A percentile compares a stretch with the other conserved stretches of the same genome.
phyloP scores from a whole-genome alignment of 2,329 filamentous ascomycete genomes.

The Diplodia seriata region DNA sequence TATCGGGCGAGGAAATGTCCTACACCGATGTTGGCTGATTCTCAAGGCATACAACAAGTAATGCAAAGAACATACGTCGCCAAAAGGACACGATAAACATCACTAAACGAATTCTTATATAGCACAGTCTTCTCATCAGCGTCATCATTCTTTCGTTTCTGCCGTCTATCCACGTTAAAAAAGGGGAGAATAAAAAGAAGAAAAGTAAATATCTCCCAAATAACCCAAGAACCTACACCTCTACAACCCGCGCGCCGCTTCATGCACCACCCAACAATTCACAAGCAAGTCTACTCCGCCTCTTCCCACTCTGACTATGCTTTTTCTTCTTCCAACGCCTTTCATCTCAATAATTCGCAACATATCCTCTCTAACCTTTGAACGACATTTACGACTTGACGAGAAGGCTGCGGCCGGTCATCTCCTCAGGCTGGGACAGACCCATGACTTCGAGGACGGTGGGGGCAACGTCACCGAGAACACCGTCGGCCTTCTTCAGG shows the following conservation, averaged over 20 bases:
- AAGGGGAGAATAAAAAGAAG: background rate
- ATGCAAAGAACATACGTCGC: too few species aligned
- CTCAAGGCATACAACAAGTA: too few species aligned
- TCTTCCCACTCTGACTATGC: background rate
- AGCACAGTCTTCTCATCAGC: background rate
- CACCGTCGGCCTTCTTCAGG: slow-evolving; percentile 81
- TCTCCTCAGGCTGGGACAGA: slow-evolving; percentile 85
- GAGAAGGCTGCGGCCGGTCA: slow-evolving; percentile 86
- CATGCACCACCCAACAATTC: slow-evolving; percentile 9
- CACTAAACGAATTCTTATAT: too few species aligned
- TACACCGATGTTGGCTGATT: too few species aligned
- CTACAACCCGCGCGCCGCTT: slow-evolving; percentile 22
- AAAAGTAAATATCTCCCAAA: background rate
- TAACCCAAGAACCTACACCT: slow-evolving; percentile 9
- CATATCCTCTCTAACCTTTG: background rate
- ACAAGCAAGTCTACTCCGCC: slow-evolving; percentile 10
- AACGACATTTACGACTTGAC: slow-evolving; percentile 65
- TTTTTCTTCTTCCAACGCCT: slow-evolving; percentile 8
- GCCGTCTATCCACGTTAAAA: slow-evolving; percentile 20
- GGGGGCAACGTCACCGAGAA: slow-evolving; percentile 97
- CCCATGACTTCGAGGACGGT: slow-evolving; percentile 92
- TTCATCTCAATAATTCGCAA: slow-evolving; percentile 9
- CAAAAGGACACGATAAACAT: too few species aligned
- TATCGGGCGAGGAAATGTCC: too few species aligned
- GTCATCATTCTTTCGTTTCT: slow-evolving; percentile 12